These are phyloP conservation scores for Podospora australis DNA, from an alignment of 495 filamentous ascomycete species.

Conservation along the genomic window DNA sequence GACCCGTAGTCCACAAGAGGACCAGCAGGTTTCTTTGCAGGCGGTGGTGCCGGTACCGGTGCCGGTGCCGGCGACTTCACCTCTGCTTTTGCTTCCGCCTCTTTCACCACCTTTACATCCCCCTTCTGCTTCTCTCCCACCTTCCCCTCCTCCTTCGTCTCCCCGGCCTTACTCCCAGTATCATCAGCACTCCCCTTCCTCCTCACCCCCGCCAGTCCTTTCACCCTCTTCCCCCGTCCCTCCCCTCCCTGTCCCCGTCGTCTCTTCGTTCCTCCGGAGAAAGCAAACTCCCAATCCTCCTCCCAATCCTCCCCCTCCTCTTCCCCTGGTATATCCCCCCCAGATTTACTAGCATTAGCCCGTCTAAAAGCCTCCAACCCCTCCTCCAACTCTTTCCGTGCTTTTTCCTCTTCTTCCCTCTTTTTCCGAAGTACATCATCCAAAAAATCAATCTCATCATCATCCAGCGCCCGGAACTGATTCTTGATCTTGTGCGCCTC, in stretches of 20 bases:
- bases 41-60: not conserved
- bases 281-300: conserved; percentile 8
- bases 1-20: conserved; percentile 28
- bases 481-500: conserved; percentile 81
- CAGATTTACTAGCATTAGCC: conserved; percentile 48
- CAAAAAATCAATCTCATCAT: conserved; percentile 89
- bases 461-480: conserved; percentile 89
- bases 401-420: conserved; percentile 61
- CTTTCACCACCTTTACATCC: not conserved
- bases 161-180: conserved; percentile 8
- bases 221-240: conserved; percentile 3
- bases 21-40: conserved; percentile 13
- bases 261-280: conserved; percentile 2
- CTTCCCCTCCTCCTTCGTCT: conserved; percentile 4
- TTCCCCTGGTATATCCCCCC: conserved; percentile 48
- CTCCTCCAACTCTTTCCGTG: conserved; percentile 68
- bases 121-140: conserved; percentile 4
- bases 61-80: not conserved
- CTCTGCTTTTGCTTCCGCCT: not conserved
- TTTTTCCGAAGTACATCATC: conserved; percentile 68
- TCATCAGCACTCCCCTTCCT: conserved; percentile 21
- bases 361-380: conserved; percentile 64
- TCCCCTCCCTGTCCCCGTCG: conserved; percentile 4
- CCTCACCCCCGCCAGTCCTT: conserved; percentile 21
- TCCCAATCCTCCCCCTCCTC: conserved; percentile 22